Evolutionary conservation across 1,139 yeast species (phyloP), one percentile per base, ranked within the genome.

Genomic region (Wickerhamomyces sp.): DNA sequence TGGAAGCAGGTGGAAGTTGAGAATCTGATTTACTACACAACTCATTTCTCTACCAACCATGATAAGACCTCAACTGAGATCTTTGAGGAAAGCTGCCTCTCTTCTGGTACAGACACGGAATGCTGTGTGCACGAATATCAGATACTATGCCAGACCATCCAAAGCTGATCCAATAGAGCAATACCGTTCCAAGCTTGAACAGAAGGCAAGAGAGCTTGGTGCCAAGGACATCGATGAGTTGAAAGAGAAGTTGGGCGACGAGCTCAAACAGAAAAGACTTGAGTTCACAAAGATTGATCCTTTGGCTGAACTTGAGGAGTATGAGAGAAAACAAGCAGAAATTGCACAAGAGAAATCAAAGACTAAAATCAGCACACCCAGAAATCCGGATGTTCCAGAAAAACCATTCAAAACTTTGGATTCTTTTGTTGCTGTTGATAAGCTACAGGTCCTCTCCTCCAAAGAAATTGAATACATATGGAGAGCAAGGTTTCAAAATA

Each of bases 401-500:
- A 55, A 59, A 9, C 86, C 93, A 8, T 82, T 71, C 61, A 88
- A 87, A 58, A 78, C 85, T 0, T 64, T 91, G 39, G 68, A 72
- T 36, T 75, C 89, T 3, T 91, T 66, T 55, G 59, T 91, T 32
- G 88, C 85, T 37, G 66, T 78, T 9, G 83, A 72, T 1, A 89
- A 88, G 58, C 52, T 85, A 32, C 49, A 61, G 32, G 77, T 68
- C 7, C 62, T 84, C 18, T 72, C 76, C 3, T 49, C 59, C 6
- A 72, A 73, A 45, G 95, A 89, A 49, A 68, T 91, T 36, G 94
- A 85, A 51, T 71, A 72, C 51, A 66, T 91, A 25, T 91, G 99
- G 99, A 78, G 86, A 56, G 88, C 95, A 1, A 72, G 96, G 46
- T 88, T 89, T 61, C 72, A 75, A 29, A 57, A 61, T 37, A 75